Conservation (phyloP, 306 rosid species). For the Castanopsis chinensis region DNA sequence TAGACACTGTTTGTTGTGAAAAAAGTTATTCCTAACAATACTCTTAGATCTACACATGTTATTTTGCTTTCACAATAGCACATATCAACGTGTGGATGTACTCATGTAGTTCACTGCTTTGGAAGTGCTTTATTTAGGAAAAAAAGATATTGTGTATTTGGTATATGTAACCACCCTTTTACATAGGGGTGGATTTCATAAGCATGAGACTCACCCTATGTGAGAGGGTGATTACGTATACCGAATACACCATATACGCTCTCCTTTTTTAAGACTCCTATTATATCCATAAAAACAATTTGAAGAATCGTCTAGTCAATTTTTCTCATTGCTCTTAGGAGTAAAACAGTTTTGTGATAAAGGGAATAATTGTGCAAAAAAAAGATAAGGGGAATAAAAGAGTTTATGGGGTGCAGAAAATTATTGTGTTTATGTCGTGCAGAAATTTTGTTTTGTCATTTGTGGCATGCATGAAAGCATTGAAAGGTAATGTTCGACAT, state of each 20-base stretch:
- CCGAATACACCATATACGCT: too few species aligned
- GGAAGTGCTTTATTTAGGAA: too few species aligned
- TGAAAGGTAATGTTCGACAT: background rate
- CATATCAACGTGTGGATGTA: too few species aligned
- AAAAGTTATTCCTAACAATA: too few species aligned
- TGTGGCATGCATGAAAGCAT: too few species aligned
- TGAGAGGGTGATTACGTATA: too few species aligned
- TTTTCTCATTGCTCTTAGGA: background rate
- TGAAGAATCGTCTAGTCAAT: background rate
- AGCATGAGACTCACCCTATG: too few species aligned
- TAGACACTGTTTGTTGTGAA: too few species aligned
- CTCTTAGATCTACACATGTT: background rate
- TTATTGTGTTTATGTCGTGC: background rate
- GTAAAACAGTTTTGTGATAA: background rate
- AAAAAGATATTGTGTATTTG: too few species aligned
- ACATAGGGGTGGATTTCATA: too few species aligned
- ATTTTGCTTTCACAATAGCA: background rate
- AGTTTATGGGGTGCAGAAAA: background rate
- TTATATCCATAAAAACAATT: background rate
- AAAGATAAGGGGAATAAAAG: background rate
- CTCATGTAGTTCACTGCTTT: too few species aligned
- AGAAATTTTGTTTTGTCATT: background rate
- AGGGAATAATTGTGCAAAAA: background rate
- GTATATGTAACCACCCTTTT: too few species aligned
- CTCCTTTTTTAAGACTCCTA: background rate